A percentile compares a stretch with the other conserved stretches of the same genome.
These are phyloP conservation scores for Vigna trinervia DNA, from an alignment of 306 rosid species.

Conservation along the genomic window DNA sequence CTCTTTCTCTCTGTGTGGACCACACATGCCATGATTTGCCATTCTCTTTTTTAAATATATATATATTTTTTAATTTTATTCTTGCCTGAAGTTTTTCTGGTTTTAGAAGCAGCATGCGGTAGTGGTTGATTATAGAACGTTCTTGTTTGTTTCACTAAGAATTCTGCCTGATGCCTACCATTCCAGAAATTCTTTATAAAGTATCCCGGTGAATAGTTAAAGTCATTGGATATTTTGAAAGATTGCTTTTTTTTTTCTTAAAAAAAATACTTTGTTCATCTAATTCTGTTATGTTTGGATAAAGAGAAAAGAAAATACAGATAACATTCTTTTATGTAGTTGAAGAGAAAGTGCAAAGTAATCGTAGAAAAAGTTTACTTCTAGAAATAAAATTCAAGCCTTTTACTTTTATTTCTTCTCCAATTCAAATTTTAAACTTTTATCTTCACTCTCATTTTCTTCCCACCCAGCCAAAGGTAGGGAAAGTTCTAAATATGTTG, in stretches of 20 bases:
- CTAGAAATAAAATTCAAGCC: background rate
- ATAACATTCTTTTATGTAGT: background rate
- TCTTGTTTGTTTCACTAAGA: slow-evolving; percentile 13
- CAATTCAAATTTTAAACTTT: background rate
- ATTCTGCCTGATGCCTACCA: background rate
- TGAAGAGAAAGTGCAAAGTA: background rate
- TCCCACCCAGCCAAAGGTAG: background rate
- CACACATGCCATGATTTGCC: slow-evolving; percentile 28
- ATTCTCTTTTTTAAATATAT: background rate
- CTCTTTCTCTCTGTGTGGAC: slow-evolving; percentile 20
- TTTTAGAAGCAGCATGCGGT: background rate
- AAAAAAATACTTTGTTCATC: background rate
- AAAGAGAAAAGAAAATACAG: background rate
- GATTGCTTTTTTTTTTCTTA: background rate
- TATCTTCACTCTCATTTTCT: background rate
- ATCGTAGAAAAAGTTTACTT: background rate
- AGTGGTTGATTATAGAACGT: background rate
- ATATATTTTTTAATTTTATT: background rate
- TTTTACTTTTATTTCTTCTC: background rate
- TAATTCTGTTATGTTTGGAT: background rate
- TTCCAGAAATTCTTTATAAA: background rate
- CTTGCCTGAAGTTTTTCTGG: slow-evolving; percentile 1
- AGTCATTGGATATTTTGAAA: slow-evolving; percentile 3
- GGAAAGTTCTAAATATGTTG: slow-evolving; percentile 2
- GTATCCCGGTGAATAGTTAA: slow-evolving; percentile 17